Percentiles rank a stretch among this genome's conserved stretches.
Evolutionary conservation across 2,329 filamentous ascomycete genomes (phyloP).

Genomic region (Graphiopsis chlorocephala): DNA sequence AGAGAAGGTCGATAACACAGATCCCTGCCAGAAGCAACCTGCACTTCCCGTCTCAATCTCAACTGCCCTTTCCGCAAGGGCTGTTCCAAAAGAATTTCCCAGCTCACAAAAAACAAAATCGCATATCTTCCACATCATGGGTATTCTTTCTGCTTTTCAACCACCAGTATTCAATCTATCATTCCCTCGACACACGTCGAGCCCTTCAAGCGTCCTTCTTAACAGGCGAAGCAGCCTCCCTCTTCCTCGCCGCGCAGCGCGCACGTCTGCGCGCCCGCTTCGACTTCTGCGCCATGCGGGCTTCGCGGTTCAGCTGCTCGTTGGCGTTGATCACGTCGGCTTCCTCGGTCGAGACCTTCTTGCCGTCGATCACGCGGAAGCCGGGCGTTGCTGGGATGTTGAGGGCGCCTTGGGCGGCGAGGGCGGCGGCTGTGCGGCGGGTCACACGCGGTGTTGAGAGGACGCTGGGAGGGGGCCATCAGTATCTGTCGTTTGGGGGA

Average conservation of each 20-base stretch:
- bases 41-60: neutral
- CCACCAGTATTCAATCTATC: neutral
- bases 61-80: neutral
- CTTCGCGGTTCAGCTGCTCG: slow-evolving; percentile 7
- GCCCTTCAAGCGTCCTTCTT: neutral
- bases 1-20: neutral
- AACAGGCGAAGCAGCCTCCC: neutral
- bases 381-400: slow-evolving; percentile 5
- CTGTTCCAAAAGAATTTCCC: neutral
- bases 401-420: neutral
- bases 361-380: slow-evolving; percentile 10
- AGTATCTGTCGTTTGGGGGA: neutral
- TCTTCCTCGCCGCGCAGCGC: slow-evolving; percentile 3
- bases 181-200: too few species aligned
- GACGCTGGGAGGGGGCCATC: neutral
- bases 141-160: neutral
- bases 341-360: slow-evolving; percentile 8
- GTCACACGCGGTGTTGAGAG: slow-evolving; percentile 4
- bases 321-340: slow-evolving; percentile 12
- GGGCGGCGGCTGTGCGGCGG: slow-evolving; percentile 10
- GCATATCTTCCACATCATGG: neutral
- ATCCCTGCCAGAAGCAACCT: neutral
- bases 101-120: neutral
- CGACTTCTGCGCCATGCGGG: slow-evolving; percentile 10
- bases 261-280: slow-evolving; percentile 10